Evolutionary conservation across 129 eudicot species (phyloP).

Genomic region (Pulicaria dysenterica): DNA sequence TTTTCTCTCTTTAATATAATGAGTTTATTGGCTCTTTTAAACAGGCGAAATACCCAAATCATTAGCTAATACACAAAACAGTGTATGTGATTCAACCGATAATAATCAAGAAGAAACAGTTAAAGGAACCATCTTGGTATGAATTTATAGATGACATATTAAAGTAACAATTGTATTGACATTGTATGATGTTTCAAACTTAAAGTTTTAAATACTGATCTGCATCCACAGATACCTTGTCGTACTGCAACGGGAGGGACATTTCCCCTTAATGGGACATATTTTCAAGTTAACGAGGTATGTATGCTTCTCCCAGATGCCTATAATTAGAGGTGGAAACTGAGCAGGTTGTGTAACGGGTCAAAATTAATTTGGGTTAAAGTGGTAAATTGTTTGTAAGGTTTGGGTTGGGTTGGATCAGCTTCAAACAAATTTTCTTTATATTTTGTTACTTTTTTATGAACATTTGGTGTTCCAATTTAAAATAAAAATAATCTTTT

Average conservation of each 20-base stretch:
- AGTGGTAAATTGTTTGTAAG: conserved; percentile 5
- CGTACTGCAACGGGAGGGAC: conserved; percentile 58
- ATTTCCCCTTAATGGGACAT: conserved; percentile 80
- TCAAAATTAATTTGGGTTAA: background rate
- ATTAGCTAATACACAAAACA: conserved; percentile 22
- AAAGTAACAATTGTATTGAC: background rate
- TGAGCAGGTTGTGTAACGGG: background rate
- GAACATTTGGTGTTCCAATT: background rate
- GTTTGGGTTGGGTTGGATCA: background rate
- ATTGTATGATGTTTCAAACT: background rate
- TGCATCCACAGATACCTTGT: conserved; percentile 52
- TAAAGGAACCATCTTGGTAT: conserved; percentile 74
- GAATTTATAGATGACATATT: conserved; percentile 13
- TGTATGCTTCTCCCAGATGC: conserved; percentile 6
- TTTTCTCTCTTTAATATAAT: background rate
- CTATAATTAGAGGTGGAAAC: background rate
- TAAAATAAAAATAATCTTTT: too few species aligned
- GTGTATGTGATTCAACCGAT: conserved; percentile 15
- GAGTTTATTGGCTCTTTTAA: conserved; percentile 14
- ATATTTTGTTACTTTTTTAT: background rate
- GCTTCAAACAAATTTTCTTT: background rate
- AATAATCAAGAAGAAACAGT: conserved; percentile 36
- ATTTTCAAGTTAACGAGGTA: conserved; percentile 84
- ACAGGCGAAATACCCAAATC: conserved; percentile 33
- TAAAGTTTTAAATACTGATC: background rate